Conservation (phyloP, 306 rosid species). For the Canavalia gladiata region DNA sequence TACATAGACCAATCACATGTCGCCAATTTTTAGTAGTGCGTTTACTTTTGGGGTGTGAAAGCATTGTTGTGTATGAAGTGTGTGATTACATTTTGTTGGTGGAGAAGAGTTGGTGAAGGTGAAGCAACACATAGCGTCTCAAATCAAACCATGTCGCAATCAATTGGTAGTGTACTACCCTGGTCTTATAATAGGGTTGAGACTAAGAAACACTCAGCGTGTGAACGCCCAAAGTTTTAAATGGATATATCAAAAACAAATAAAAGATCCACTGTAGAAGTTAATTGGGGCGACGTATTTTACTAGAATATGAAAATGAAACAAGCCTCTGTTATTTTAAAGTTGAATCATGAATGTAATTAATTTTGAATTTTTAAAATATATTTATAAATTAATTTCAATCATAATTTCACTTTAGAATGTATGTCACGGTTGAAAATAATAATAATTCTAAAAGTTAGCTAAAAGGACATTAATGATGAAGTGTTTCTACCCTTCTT, state of each 20-base stretch:
- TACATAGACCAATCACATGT: background rate
- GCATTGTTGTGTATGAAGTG: conserved; percentile 27
- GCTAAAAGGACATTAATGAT: too few species aligned
- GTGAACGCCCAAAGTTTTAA: background rate
- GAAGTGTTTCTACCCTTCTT: too few species aligned
- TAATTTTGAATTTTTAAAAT: too few species aligned
- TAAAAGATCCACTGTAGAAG: background rate
- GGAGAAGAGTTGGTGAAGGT: conserved; percentile 52
- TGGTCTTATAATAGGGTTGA: background rate
- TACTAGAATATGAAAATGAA: background rate
- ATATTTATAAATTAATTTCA: too few species aligned
- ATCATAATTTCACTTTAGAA: too few species aligned
- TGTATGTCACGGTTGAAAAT: too few species aligned
- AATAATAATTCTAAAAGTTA: too few species aligned
- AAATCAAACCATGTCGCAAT: conserved; percentile 20
- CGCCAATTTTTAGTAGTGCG: conserved; percentile 8
- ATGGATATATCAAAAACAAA: background rate
- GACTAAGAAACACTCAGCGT: background rate
- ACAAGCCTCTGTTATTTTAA: too few species aligned
- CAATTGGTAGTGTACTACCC: background rate
- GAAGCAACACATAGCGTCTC: conserved; percentile 7
- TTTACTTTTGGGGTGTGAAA: conserved; percentile 13
- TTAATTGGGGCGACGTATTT: background rate
- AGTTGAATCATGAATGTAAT: too few species aligned
- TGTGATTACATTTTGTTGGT: conserved; percentile 38